A percentile compares a stretch with the other conserved stretches of the same genome.
These are phyloP conservation scores for Wallemia mellicola DNA, from an alignment of 1,284 basidiomycete species.

Conservation along the genomic window DNA sequence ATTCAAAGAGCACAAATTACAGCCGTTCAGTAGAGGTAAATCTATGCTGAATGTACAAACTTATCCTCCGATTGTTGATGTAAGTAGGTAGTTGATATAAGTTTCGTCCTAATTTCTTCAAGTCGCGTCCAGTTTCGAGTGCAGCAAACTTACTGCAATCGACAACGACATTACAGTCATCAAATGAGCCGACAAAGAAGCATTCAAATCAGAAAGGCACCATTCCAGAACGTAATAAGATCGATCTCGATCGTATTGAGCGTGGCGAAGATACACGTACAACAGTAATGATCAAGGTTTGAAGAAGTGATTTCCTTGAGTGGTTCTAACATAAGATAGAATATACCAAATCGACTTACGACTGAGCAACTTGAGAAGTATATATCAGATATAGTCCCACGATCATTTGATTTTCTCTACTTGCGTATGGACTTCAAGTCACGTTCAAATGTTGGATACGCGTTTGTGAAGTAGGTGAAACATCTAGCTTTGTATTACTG, in stretches of 20 bases:
- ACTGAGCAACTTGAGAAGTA: background rate
- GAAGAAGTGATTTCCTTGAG: background rate
- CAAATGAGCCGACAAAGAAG: background rate
- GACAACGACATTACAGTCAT: background rate
- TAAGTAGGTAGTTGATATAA: background rate
- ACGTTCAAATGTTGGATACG: conserved; percentile 15
- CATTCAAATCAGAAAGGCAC: background rate
- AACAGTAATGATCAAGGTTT: conserved; percentile 20
- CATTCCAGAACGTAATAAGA: conserved; percentile 27
- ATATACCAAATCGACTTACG: conserved; percentile 41
- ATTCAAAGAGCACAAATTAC: background rate
- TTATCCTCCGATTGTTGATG: background rate
- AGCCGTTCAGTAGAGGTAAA: background rate
- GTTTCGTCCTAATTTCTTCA: background rate
- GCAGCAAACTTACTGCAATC: background rate
- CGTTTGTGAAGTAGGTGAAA: conserved; percentile 1
- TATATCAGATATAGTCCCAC: background rate
- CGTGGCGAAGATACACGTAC: conserved; percentile 41
- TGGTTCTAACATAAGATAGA: conserved; percentile 39
- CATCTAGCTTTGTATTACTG: too few relatives aligned
- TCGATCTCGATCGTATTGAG: conserved; percentile 38
- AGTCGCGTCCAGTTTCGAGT: background rate
- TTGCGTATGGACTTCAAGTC: conserved; percentile 42
- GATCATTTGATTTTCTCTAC: conserved; percentile 44
- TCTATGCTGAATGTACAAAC: background rate